Conservation (phyloP, 192 early-diverging fungal species). For the Funneliformis mosseae region DNA sequence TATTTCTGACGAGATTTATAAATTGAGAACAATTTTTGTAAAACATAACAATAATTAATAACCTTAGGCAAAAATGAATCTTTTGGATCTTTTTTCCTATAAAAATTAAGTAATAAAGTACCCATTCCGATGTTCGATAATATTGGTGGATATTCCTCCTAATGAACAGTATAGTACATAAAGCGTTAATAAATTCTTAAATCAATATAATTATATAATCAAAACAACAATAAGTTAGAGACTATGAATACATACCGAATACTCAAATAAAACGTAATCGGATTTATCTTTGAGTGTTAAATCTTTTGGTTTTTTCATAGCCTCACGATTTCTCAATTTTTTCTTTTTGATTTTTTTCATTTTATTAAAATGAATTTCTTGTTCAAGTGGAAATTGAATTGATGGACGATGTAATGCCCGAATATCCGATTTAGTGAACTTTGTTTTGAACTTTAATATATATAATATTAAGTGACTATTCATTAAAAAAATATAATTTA, state of each 20-base stretch:
- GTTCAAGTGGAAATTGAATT: conserved; percentile 63
- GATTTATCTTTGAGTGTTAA: conserved; percentile 85
- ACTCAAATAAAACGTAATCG: conserved; percentile 86
- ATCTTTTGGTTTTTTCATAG: conserved; percentile 83
- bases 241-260: conserved; percentile 58
- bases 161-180: not conserved
- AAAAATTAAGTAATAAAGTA: conserved; percentile 92
- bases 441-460: conserved; percentile 76
- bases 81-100: conserved; percentile 83
- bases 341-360: conserved; percentile 78
- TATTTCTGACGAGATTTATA: not conserved
- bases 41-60: conserved; percentile 3
- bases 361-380: conserved; percentile 69
- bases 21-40: not conserved
- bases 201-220: not conserved
- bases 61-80: conserved; percentile 78
- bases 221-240: not conserved
- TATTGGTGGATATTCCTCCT: conserved; percentile 94
- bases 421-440: conserved; percentile 77
- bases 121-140: conserved; percentile 95
- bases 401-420: conserved; percentile 89
- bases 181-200: not conserved
- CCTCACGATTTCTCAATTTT: conserved; percentile 66
- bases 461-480: not conserved
- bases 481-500: not conserved